Base-by-base conservation (phyloP, 2,329 filamentous ascomycete genomes). In the Pseudocercospora musae region DNA sequence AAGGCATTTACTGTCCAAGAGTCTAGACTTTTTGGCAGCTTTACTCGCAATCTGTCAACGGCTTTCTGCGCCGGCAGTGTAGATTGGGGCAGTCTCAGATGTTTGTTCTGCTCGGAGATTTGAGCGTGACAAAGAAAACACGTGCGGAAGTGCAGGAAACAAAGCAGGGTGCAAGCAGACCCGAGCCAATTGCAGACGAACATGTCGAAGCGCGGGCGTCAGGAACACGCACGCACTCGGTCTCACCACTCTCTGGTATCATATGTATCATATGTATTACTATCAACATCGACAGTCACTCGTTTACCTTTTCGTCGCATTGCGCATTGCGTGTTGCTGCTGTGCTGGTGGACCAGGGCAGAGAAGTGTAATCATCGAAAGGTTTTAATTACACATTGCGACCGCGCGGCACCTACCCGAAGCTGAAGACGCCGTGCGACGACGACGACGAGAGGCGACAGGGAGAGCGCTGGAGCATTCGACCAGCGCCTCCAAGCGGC, bases 341-440 rank as follows among this genome's bases (percentile, higher is more conserved):
- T n/a, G n/a, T n/a, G n/a, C n/a, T 20, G 44, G 44, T 23, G 21
- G n/a, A 20, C 4, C 18, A 20, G 18, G 11, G 44, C 15, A 23
- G 15, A 50, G 23, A n/a, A n/a, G 6, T 29, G 37, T 8, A 3
- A 3, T 40, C 37, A 18, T 40, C 37, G 37, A 40, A 50, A 27
- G 21, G 48, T 50, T 50, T 29, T 23, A 50, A 9, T 8, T 29
- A 4, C 27, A 29, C n/a, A 50, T 50, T 50, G 48, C 53, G 53
- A 56, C 33, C 53, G 53, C 31, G 53, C 53, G 33, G 53, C 53
- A 56, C 10, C 53, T 56, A 56, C 33, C 53, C 53, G 53, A 20
- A 52, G 53, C 53, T 40, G 53, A 56, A 29, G 33, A 44, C 31
- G 53, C 31, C 27, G 53, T 56, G 33, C 53, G 53, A 56, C 53